Conservation (phyloP, 805 yeast genomes). For the Lachancea nothofagi region DNA sequence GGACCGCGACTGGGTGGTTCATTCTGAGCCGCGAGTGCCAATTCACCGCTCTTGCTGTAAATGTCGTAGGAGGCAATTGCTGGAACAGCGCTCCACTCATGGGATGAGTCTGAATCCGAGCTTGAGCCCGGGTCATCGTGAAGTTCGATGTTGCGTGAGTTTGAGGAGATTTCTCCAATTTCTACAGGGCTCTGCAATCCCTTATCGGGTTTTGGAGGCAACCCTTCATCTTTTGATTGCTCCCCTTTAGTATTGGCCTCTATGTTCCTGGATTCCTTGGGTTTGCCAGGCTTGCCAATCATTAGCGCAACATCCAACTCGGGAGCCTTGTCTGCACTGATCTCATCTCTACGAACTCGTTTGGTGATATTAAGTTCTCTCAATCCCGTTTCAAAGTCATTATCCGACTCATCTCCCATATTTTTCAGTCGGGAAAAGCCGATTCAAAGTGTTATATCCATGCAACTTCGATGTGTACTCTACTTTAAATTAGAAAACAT, state of each 20-base stretch:
- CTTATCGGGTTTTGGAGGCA: not conserved
- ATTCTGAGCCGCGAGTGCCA: constrained; percentile 24
- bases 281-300: not conserved
- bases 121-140: not conserved
- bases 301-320: not conserved
- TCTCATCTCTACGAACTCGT: not conserved
- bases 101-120: constrained; percentile 35
- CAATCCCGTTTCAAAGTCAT: constrained; percentile 25
- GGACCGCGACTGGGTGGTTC: not conserved
- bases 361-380: constrained; percentile 25
- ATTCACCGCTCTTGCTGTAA: constrained; percentile 74
- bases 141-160: not conserved
- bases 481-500: too few species aligned
- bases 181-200: not conserved
- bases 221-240: not conserved
- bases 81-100: constrained; percentile 82
- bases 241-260: not conserved
- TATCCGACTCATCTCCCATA: constrained; percentile 20
- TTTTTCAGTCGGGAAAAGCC: not conserved
- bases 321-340: not conserved
- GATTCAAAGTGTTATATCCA: not conserved
- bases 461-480: too few species aligned
- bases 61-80: constrained; percentile 71
- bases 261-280: not conserved
- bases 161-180: too few species aligned